Evolutionary conservation across 1,139 yeast species (phyloP), one percentile per base, ranked within the genome.

Genomic region (Hyphopichia khmerensis): DNA sequence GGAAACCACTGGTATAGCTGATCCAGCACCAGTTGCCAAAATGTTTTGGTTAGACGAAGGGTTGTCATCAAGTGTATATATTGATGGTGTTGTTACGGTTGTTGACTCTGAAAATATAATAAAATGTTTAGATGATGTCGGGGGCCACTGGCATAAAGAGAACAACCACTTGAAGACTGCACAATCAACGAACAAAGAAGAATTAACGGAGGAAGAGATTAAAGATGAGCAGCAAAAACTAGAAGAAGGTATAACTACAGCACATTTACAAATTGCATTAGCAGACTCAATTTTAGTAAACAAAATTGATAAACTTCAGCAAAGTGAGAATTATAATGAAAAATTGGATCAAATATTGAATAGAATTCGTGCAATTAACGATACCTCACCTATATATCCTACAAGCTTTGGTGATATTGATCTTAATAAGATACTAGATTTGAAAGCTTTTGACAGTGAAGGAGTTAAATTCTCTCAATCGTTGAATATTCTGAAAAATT

Each of bases 41-140:
- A 93, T 93, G 96, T 93, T 93, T 63, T 93, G 99, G 99, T 72
- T 91, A 33, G 99, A 93, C 60, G 95, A 87, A 30, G 97, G 93
- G 0, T 69, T 93, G 43, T 76, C 84, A 11, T 84, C 96, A 6
- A 84, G 82, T 50, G 88, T 93, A 2, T 88, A 87, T 59, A 84
- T 93, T 35, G 99, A 93, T 64, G 96, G 97, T 0, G 90, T 93
- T 4, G 78, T 95, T n/a, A 87, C 97, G 0, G 97, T 95, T 4
- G 71, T 93, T 38, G 99, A 93, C 62, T 74, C 88, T 0, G 81
- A 77, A 41, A 84, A 90, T 55, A 82, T 93, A 29, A 55, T 75
- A 17, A 69, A 69, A 42, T 83, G 88, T 49, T 69, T 93, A 37
- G 84, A 82, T 47, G 97, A 91, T 52, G 70, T 75, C 9, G 85